phyloP scores from a whole-genome alignment of 306 rosid genomes.

The Cicer bijugum region DNA sequence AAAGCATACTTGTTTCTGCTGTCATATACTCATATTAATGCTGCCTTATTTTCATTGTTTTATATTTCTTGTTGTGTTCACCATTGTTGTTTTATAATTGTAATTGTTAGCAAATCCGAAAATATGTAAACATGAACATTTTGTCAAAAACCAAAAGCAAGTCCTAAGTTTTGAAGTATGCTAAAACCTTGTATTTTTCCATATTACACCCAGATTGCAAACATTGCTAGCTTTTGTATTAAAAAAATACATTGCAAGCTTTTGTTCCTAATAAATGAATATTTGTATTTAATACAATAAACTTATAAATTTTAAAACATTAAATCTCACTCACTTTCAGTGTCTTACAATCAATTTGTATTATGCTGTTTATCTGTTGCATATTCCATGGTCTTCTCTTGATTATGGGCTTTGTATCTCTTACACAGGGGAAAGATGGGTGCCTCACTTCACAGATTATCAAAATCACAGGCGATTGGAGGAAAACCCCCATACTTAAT shows the following conservation, averaged over 20 bases:
- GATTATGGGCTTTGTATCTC: conserved; percentile 6
- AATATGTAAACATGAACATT: neutral
- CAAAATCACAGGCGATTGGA: conserved; percentile 56
- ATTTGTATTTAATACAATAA: neutral
- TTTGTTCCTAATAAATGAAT: neutral
- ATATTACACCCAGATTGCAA: conserved; percentile 2
- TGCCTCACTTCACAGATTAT: conserved; percentile 57
- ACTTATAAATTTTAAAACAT: neutral
- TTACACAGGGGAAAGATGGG: conserved; percentile 70
- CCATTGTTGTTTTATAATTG: neutral
- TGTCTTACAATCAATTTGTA: neutral
- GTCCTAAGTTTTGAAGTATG: neutral
- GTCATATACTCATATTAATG: neutral
- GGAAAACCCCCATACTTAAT: conserved; percentile 62
- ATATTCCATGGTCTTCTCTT: conserved; percentile 7
- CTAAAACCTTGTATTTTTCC: neutral
- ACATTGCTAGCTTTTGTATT: conserved; percentile 8
- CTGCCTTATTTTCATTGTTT: neutral
- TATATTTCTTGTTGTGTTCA: neutral
- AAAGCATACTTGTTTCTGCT: neutral
- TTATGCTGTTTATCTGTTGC: neutral
- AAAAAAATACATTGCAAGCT: conserved; percentile 1
- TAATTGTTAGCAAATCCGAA: neutral
- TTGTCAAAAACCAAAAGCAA: neutral
- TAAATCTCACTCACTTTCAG: neutral